A percentile compares a stretch with the other conserved stretches of the same genome.
Conservation (phyloP, 805 yeast species). For the Saccharomyces mikatae region DNA sequence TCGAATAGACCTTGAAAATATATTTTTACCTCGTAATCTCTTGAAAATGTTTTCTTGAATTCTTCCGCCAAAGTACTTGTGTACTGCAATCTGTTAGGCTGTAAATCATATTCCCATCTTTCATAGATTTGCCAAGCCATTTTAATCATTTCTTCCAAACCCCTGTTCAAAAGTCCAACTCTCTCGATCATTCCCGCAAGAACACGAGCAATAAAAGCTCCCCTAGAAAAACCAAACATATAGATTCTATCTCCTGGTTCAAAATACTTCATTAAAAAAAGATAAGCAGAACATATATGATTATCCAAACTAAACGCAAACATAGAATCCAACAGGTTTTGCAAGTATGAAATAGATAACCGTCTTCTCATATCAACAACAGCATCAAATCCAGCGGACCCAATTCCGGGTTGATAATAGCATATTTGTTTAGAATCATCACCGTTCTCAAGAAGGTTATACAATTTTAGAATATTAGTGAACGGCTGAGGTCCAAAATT, state of each 20-base stretch:
- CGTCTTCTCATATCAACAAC: constrained; percentile 16
- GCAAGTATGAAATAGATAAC: constrained; percentile 12
- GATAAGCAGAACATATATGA: constrained; percentile 53
- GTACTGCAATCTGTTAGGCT: constrained; percentile 40
- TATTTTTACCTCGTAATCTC: constrained; percentile 35
- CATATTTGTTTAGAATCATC: constrained; percentile 38
- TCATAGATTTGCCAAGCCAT: constrained; percentile 59
- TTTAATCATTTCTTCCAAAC: constrained; percentile 46
- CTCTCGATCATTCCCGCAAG: constrained; percentile 57
- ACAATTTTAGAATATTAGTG: constrained; percentile 47
- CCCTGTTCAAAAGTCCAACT: constrained; percentile 51
- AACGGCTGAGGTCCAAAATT: constrained; percentile 49
- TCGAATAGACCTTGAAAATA: constrained; percentile 64
- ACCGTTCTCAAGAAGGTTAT: constrained; percentile 42
- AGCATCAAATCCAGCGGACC: constrained; percentile 39
- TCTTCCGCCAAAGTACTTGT: constrained; percentile 42
- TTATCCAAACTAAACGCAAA: constrained; percentile 47
- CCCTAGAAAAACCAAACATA: constrained; percentile 56
- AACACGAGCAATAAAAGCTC: constrained; percentile 59
- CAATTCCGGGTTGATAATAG: constrained; percentile 65
- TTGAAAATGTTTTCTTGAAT: constrained; percentile 47
- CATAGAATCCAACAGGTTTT: constrained; percentile 35
- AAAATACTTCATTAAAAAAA: constrained; percentile 43
- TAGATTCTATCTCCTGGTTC: constrained; percentile 43
- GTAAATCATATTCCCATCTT: constrained; percentile 53